These are phyloP conservation scores for Sarocladiaceae sp. DNA, from an alignment of 2,329 filamentous ascomycete species.

Conservation along the genomic window DNA sequence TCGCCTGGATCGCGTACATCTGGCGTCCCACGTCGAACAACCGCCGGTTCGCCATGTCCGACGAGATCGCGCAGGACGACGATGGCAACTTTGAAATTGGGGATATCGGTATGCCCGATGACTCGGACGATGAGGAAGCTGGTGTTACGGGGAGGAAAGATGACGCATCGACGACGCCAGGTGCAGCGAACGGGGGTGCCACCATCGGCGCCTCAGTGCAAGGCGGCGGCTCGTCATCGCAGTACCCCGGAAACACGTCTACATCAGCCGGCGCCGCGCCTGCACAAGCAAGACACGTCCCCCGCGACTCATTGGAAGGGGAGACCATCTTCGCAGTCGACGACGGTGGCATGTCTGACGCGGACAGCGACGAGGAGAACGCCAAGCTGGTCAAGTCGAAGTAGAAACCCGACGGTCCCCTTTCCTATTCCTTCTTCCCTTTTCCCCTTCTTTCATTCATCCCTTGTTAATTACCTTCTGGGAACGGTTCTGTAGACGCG, in stretches of 20 bases:
- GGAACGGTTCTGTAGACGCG: neutral
- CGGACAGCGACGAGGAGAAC: slow-evolving; percentile 53
- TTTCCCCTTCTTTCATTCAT: neutral
- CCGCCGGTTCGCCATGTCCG: slow-evolving; percentile 95
- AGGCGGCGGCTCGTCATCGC: slow-evolving; percentile 9
- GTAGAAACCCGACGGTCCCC: slow-evolving; percentile 21
- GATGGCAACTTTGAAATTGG: slow-evolving; percentile 93
- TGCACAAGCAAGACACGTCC: slow-evolving; percentile 27
- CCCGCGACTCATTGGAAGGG: slow-evolving; percentile 61
- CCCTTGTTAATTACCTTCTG: neutral
- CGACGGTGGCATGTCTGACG: slow-evolving; percentile 74
- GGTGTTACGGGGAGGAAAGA: slow-evolving; percentile 4
- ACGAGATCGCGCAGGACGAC: slow-evolving; percentile 97
- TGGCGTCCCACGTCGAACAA: slow-evolving; percentile 98
- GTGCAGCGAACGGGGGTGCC: neutral
- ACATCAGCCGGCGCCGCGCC: neutral
- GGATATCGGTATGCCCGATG: slow-evolving; percentile 72
- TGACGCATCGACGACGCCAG: slow-evolving; percentile 6
- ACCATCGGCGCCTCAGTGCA: slow-evolving; percentile 1
- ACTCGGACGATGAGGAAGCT: slow-evolving; percentile 54
- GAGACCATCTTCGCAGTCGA: slow-evolving; percentile 96
- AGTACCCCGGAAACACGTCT: slow-evolving; percentile 1
- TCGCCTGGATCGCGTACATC: slow-evolving; percentile 87
- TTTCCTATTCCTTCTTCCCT: slow-evolving; percentile 1
- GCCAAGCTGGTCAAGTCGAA: slow-evolving; percentile 46